Base-by-base conservation (phyloP, 306 rosid species). In the Trifolium dubium region DNA sequence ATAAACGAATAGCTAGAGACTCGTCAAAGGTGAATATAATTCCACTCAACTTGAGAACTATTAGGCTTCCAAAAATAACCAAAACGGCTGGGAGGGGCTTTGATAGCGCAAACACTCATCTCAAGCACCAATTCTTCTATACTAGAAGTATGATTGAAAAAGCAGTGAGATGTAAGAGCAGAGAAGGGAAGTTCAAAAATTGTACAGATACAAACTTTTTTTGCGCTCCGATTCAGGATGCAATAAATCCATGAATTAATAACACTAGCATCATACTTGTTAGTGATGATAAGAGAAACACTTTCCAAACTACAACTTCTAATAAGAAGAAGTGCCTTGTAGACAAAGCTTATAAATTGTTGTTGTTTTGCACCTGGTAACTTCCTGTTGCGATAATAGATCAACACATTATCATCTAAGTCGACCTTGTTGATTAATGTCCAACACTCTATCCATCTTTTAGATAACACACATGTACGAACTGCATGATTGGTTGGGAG, bases 181-280 rank as follows among this genome's bases (percentile, higher is more conserved):
- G 28, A 50, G 28, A 50, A 50, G 8, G 10, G 4, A 4, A 50
- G 10, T 15, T 3, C 56, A 11, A 1, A 40, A 8, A 4, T 12
- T 4, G 54, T 23, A 3, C 3, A 0, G 0, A 69, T 3, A 40
- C 1, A 4, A 14, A 78, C 49, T 0, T 8, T 51, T 10, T 64
- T 54, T 0, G 54, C 41, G 3, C 10, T 8, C 41, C 11, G 5
- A 2, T 18, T 28, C 62, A 55, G 4, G 7, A 55, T 55, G 62
- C 34, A 19, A 19, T 14, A 55, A 3, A 78, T 71, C 82, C 77
- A 78, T 3, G 49, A 2, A 18, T 78, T 70, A 7, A 78, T 5
- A 6, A 39, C 3, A 5, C 17, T 5, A 4, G 0, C n/a, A 11
- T 53, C 34, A 43, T 72, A 56, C 6, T 30, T 12, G 31, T 32